phyloP scores from a whole-genome alignment of 345 rosid genomes.

The Garcia nutans region DNA sequence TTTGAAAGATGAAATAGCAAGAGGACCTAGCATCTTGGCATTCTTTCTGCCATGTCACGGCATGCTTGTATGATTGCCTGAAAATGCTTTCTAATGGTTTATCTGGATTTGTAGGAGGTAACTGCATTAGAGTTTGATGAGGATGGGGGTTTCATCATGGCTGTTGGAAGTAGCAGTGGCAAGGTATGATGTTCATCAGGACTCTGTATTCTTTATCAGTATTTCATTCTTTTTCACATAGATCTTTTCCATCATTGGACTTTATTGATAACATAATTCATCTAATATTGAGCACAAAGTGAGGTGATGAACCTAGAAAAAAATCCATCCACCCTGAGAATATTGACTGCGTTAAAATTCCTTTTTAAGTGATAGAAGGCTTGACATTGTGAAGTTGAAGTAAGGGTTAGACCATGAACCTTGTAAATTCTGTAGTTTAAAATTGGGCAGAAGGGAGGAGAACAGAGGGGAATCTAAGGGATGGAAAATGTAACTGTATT shows the following conservation, averaged over 20 bases:
- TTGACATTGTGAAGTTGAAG: neutral
- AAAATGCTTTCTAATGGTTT: constrained; percentile 6
- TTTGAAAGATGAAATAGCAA: neutral
- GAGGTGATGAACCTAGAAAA: neutral
- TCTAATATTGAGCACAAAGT: neutral
- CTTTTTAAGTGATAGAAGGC: neutral
- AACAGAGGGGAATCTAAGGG: too few relatives aligned
- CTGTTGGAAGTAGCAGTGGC: constrained; percentile 88
- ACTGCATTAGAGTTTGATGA: constrained; percentile 83
- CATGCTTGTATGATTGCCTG: neutral
- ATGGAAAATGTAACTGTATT: too few relatives aligned
- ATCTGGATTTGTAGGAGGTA: constrained; percentile 60
- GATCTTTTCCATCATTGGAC: neutral
- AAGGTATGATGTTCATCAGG: constrained; percentile 49
- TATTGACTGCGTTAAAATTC: neutral
- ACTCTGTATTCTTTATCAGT: neutral
- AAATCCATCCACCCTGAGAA: neutral
- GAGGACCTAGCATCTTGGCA: neutral
- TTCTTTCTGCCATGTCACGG: neutral
- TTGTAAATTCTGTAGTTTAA: too few relatives aligned
- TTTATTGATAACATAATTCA: neutral
- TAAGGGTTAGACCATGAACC: neutral
- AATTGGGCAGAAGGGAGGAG: too few relatives aligned
- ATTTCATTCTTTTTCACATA: neutral
- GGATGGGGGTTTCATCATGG: constrained; percentile 75